Percentiles rank a stretch among this genome's conserved stretches.
Conservation (phyloP, 371 early-diverging fungal species). For the Rhizopus arrhizus region DNA sequence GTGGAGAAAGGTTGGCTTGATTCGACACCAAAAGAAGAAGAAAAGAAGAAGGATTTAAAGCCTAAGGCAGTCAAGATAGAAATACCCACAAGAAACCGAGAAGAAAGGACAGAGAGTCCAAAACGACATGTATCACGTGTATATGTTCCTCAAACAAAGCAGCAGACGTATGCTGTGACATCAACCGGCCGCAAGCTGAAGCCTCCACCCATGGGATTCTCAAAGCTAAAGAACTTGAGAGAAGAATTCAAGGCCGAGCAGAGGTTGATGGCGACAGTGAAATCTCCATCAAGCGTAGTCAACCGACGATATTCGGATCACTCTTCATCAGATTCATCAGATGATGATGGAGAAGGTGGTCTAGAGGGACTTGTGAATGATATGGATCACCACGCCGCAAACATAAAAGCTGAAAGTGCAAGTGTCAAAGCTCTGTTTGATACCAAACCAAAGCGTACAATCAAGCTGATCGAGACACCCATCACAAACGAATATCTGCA, state of each 20-base stretch:
- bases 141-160: slow-evolving; percentile 15
- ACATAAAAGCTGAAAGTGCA: slow-evolving; percentile 34
- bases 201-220: slow-evolving; percentile 49
- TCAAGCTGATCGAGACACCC: slow-evolving; percentile 41
- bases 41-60: not conserved
- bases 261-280: slow-evolving; percentile 35
- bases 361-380: slow-evolving; percentile 33
- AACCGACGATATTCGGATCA: slow-evolving; percentile 21
- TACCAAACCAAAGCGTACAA: slow-evolving; percentile 32
- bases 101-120: slow-evolving; percentile 1
- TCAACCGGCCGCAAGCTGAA: slow-evolving; percentile 41
- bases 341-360: slow-evolving; percentile 27
- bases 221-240: slow-evolving; percentile 37
- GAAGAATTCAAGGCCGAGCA: slow-evolving; percentile 42
- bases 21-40: not conserved
- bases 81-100: slow-evolving; percentile 2
- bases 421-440: slow-evolving; percentile 44
- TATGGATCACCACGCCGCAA: slow-evolving; percentile 14
- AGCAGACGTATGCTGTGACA: slow-evolving; percentile 44
- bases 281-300: slow-evolving; percentile 42
- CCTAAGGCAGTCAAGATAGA: not conserved
- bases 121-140: slow-evolving; percentile 22
- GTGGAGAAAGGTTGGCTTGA: slow-evolving; percentile 41
- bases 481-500: slow-evolving; percentile 15
- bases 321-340: slow-evolving; percentile 32